A percentile compares a stretch with the other conserved stretches of the same genome.
These are phyloP conservation scores for Pseudomicrostroma phylloplanum DNA, from an alignment of 1,284 basidiomycete species.

Conservation along the genomic window DNA sequence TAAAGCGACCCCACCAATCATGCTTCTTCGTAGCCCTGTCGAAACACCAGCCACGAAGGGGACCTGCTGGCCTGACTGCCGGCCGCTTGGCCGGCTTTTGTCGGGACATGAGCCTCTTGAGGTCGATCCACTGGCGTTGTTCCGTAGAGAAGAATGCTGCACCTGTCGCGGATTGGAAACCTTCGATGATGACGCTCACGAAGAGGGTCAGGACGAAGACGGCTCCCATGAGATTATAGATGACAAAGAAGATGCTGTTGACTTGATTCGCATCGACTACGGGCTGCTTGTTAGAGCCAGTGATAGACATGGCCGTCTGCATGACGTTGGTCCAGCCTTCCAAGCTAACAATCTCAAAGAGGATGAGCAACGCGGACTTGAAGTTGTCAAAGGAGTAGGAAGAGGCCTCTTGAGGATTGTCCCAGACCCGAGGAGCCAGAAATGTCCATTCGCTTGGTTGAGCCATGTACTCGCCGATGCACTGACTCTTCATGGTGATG, in stretches of 20 bases:
- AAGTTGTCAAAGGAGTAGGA: constrained; percentile 89
- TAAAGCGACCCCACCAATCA: constrained; percentile 82
- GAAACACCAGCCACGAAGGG: constrained; percentile 78
- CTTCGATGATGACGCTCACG: constrained; percentile 83
- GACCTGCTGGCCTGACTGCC: constrained; percentile 58
- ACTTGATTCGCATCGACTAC: constrained; percentile 40
- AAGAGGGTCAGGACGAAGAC: constrained; percentile 61
- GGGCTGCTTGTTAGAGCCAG: constrained; percentile 54
- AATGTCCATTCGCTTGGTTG: constrained; percentile 59
- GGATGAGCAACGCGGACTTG: constrained; percentile 73
- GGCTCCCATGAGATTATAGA: constrained; percentile 86
- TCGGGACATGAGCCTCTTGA: constrained; percentile 78
- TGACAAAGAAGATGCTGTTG: constrained; percentile 81
- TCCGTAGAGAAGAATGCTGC: constrained; percentile 66
- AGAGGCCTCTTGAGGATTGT: constrained; percentile 74
- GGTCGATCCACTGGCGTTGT: constrained; percentile 92
- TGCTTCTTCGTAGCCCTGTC: constrained; percentile 83
- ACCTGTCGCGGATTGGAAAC: constrained; percentile 78
- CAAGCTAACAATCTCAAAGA: constrained; percentile 93
- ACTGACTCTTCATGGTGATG: constrained; percentile 61
- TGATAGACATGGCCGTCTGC: constrained; percentile 72
- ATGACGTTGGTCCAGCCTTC: constrained; percentile 94
- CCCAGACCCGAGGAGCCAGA: constrained; percentile 78
- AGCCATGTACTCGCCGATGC: constrained; percentile 65
- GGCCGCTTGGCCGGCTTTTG: constrained; percentile 82